Evolutionary conservation across 352 stramenopile species (phyloP), one percentile per base, ranked within the genome.

Genomic region (Globisporangium echinulatum): DNA sequence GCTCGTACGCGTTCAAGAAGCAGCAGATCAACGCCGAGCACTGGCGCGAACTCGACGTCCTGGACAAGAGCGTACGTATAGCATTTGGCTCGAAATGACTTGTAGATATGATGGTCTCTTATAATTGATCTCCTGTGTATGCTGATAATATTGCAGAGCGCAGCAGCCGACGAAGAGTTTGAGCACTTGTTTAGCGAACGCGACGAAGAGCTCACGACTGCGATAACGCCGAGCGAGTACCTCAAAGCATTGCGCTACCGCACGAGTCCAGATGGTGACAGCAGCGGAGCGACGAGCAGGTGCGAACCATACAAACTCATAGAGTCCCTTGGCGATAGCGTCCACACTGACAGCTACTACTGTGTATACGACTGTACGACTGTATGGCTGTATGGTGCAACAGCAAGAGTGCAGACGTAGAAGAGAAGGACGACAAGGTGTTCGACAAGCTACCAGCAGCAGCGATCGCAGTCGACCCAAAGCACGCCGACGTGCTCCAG

Each of bases 171-270:
- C 11, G 74, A 86, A 37, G 85, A 90, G 63, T 94, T 94, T 55
- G 85, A 94, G 59, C 85, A 83, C 56, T 52, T 94, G 48, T 92
- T 94, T 60, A 92, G 85, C 52, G 85, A 94, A 62, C 78, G 82
- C 48, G 82, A 94, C 59, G 78, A 88, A 43, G 81, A 87, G 37
- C 73, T 94, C 15, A 68, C 70, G 52, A 90, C 82, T 15, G 77
- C 71, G 1, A 85, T 90, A 76, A 82, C 85, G 4, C 52, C 79
- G 0, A 71, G 77, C 0, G 73, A 88, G 61, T 94, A 92, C 63
- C 74, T 94, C 5, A 81, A 84, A 56, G 79, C 84, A 9, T 62
- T 93, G 62, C 81, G 83, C 14, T 93, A 93, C 58, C 81, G 83
- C 17, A 68, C 66, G 40, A 69, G 68, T 63, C 49, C 58, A 7